These are phyloP conservation scores for Tulasnella calospora DNA, from an alignment of 768 basidiomycete species.

Conservation along the genomic window DNA sequence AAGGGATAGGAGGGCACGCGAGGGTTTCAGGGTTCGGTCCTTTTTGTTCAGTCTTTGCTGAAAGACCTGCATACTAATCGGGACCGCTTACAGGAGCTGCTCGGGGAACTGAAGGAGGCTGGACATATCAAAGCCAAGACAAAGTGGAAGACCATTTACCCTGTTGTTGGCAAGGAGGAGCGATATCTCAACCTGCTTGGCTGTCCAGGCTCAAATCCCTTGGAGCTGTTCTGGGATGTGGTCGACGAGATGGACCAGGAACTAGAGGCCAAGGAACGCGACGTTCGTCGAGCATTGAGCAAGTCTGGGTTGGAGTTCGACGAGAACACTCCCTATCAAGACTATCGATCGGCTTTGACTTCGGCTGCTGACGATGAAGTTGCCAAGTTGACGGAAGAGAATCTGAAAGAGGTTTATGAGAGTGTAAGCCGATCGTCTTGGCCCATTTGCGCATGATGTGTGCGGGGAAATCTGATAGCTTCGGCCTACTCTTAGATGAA, in stretches of 20 bases:
- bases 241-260: slow-evolving; percentile 84
- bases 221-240: slow-evolving; percentile 94
- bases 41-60: background rate
- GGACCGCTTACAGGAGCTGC: slow-evolving; percentile 48
- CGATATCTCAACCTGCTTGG: slow-evolving; percentile 88
- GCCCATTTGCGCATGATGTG: background rate
- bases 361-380: slow-evolving; percentile 52
- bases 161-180: slow-evolving; percentile 65
- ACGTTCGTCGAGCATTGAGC: slow-evolving; percentile 33
- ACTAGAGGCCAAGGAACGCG: slow-evolving; percentile 59
- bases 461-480: slow-evolving; percentile 13
- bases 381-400: slow-evolving; percentile 46
- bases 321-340: slow-evolving; percentile 60
- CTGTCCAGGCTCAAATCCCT: slow-evolving; percentile 87
- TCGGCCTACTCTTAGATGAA: background rate
- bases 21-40: slow-evolving; percentile 74
- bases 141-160: slow-evolving; percentile 90
- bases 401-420: slow-evolving; percentile 54
- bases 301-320: slow-evolving; percentile 46
- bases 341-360: slow-evolving; percentile 56
- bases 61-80: background rate
- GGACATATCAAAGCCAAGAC: slow-evolving; percentile 72
- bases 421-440: slow-evolving; percentile 47
- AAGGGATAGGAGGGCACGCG: slow-evolving; percentile 82
- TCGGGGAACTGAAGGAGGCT: slow-evolving; percentile 59